Evolutionary conservation across 1,284 basidiomycete species (phyloP).

Genomic region (Coniferiporia sulphurascens): DNA sequence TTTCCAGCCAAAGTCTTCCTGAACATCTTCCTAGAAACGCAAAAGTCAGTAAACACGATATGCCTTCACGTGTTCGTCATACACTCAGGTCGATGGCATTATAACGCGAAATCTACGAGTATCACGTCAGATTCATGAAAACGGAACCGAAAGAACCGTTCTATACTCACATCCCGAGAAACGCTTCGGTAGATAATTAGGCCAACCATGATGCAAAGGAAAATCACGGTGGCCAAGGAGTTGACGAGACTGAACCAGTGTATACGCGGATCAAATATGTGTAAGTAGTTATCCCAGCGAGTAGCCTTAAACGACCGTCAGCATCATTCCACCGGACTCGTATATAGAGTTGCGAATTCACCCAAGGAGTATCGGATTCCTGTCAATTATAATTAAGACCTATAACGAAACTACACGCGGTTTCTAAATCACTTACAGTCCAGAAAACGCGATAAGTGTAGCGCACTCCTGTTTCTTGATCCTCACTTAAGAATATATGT

Average conservation of each 20-base stretch:
- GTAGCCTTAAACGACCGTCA: conserved; percentile 58
- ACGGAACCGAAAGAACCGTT: conserved; percentile 30
- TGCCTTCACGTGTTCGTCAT: conserved; percentile 24
- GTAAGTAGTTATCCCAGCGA: conserved; percentile 94
- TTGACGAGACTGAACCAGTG: conserved; percentile 95
- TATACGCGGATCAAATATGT: conserved; percentile 74
- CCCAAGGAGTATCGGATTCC: conserved; percentile 7
- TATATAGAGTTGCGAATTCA: conserved; percentile 25
- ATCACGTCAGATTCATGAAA: conserved; percentile 32
- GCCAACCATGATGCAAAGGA: conserved; percentile 91
- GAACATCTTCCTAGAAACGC: conserved; percentile 77
- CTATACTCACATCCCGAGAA: conserved; percentile 73
- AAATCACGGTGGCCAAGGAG: conserved; percentile 85
- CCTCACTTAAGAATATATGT: conserved; percentile 62
- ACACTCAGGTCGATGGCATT: conserved; percentile 91
- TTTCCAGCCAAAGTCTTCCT: conserved; percentile 99
- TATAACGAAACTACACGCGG: background rate
- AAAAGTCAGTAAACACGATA: background rate
- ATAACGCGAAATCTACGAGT: conserved; percentile 84
- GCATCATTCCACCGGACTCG: background rate
- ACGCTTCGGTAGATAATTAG: conserved; percentile 88
- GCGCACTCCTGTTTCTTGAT: conserved; percentile 60
- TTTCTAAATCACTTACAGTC: conserved; percentile 50
- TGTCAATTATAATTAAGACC: background rate
- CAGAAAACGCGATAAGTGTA: conserved; percentile 91